Percentiles rank a stretch among this genome's conserved stretches.
phyloP scores from a whole-genome alignment of 345 rosid genomes.

The Rhodomyrtus tomentosa region DNA sequence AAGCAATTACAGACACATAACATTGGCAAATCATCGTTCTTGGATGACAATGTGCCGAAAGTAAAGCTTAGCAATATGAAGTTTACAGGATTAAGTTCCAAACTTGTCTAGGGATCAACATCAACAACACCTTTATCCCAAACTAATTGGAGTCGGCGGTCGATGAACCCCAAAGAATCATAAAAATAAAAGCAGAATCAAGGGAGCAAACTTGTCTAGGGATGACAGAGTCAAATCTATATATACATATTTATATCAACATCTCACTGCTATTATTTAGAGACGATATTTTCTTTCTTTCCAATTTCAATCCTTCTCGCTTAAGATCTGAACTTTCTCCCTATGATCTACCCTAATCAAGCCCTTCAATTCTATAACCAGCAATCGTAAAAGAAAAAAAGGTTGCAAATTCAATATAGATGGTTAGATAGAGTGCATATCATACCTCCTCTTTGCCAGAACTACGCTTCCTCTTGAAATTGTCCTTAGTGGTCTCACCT shows the following conservation, averaged over 20 bases:
- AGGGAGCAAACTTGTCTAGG: not conserved
- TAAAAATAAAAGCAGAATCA: too few relatives aligned
- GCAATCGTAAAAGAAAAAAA: not conserved
- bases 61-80: not conserved
- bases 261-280: not conserved
- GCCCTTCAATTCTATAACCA: slow-evolving; percentile 29
- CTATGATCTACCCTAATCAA: not conserved
- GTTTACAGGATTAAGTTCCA: not conserved
- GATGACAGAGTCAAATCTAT: not conserved
- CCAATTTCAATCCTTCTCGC: not conserved
- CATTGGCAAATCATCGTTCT: not conserved
- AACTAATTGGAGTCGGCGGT: too few relatives aligned
- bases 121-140: too few relatives aligned
- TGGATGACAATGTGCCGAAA: not conserved
- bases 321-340: not conserved
- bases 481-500: slow-evolving; percentile 44
- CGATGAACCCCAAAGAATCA: too few relatives aligned
- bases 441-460: slow-evolving; percentile 45
- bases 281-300: not conserved
- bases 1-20: not conserved
- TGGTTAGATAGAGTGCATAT: not conserved
- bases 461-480: slow-evolving; percentile 46
- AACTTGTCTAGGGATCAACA: not conserved
- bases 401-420: not conserved
- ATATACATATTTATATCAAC: not conserved